A percentile compares a stretch with the other conserved stretches of the same genome.
Evolutionary conservation across 192 early-diverging fungal species (phyloP).

Genomic region (Coemansia sp.): DNA sequence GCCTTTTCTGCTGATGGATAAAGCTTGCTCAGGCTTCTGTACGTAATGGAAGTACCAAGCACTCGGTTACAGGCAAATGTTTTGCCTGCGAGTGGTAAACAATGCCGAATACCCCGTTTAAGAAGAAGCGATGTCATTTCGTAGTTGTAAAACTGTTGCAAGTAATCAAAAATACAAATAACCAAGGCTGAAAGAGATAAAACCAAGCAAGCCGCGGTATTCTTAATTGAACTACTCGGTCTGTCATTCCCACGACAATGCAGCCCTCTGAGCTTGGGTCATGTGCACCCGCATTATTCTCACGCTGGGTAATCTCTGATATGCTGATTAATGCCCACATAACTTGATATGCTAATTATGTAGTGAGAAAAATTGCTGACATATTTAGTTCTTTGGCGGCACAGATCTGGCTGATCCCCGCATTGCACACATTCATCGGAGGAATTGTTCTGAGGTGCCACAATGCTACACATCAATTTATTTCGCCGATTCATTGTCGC

Average conservation of each 20-base stretch:
- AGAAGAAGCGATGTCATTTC: background rate
- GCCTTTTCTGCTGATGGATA: slow-evolving; percentile 62
- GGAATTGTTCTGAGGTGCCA: background rate
- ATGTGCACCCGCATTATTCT: background rate
- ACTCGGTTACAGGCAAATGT: background rate
- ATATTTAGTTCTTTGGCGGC: background rate
- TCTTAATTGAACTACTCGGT: no score
- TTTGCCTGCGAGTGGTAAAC: background rate
- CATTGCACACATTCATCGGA: background rate
- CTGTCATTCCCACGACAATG: background rate
- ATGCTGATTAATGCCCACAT: background rate
- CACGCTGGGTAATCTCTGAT: background rate
- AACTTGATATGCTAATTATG: background rate
- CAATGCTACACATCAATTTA: background rate
- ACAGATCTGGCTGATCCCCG: background rate
- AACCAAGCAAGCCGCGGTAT: no score
- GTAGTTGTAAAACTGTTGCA: background rate
- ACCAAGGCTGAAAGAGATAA: background rate
- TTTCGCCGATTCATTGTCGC: background rate
- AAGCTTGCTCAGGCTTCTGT: slow-evolving; percentile 53
- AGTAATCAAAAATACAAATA: background rate
- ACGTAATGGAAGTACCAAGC: background rate
- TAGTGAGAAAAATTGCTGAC: background rate
- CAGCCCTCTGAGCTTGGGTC: background rate
- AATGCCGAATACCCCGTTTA: background rate